These are phyloP conservation scores for Leucocoprinus leucothites DNA, from an alignment of 768 basidiomycete genomes.

Conservation along the genomic window DNA sequence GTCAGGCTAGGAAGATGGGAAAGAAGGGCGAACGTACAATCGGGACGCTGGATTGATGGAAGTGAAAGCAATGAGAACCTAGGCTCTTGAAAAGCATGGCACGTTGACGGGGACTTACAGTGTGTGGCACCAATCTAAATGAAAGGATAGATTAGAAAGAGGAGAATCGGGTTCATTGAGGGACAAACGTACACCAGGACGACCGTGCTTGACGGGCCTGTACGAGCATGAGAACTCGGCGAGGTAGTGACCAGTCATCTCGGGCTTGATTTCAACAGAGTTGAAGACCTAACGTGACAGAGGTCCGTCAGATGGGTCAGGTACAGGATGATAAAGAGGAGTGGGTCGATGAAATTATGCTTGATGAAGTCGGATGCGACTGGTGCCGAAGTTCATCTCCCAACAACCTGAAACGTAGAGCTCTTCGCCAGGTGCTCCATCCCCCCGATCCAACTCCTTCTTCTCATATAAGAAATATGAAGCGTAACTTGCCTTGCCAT, in stretches of 20 bases:
- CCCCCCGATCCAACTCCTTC: background rate
- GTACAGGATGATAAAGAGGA: background rate
- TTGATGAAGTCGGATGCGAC: too few relatives aligned
- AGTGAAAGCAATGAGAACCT: constrained; percentile 9
- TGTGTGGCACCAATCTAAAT: constrained; percentile 85
- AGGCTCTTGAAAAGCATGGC: constrained; percentile 5
- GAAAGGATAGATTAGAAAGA: constrained; percentile 13
- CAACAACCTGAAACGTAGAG: constrained; percentile 2
- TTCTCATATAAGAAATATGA: background rate
- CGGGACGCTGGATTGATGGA: constrained; percentile 54
- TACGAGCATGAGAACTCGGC: constrained; percentile 97
- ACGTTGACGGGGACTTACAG: constrained; percentile 46
- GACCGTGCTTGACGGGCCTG: constrained; percentile 99
- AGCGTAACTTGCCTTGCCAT: constrained; percentile 70
- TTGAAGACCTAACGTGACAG: constrained; percentile 67
- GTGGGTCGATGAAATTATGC: background rate
- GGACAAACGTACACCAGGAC: constrained; percentile 81
- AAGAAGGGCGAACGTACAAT: constrained; percentile 48
- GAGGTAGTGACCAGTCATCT: constrained; percentile 99
- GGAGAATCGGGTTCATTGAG: background rate
- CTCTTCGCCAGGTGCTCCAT: background rate
- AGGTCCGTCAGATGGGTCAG: background rate
- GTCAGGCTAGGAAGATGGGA: constrained; percentile 17
- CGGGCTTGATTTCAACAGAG: constrained; percentile 98
- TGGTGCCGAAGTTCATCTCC: background rate